These are phyloP conservation scores for Ogataea populi-albae DNA, from an alignment of 805 yeast genomes.

Conservation along the genomic window DNA sequence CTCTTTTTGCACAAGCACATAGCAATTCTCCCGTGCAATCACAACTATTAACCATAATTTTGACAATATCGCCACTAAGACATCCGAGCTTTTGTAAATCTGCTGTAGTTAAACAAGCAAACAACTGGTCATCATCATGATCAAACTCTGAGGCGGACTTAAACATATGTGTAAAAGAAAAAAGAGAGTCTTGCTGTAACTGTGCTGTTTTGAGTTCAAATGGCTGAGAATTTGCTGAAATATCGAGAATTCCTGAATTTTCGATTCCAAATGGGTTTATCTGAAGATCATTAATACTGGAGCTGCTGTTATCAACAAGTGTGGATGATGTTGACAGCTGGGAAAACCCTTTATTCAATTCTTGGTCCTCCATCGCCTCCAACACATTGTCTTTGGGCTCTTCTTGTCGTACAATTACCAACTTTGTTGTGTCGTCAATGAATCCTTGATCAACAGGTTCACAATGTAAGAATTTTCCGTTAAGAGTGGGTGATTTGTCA, in stretches of 20 bases:
- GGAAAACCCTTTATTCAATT: slow-evolving; percentile 8
- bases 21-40: slow-evolving; percentile 17
- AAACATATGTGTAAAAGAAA: slow-evolving; percentile 17
- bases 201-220: slow-evolving; percentile 10
- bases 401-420: slow-evolving; percentile 47
- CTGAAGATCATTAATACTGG: slow-evolving; percentile 10
- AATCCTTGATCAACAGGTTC: slow-evolving; percentile 76
- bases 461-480: slow-evolving; percentile 55
- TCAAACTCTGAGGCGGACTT: slow-evolving; percentile 18
- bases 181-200: slow-evolving; percentile 11
- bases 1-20: slow-evolving; percentile 16
- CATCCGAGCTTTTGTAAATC: slow-evolving; percentile 57
- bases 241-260: slow-evolving; percentile 12
- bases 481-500: slow-evolving; percentile 40
- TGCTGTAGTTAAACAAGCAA: slow-evolving; percentile 44
- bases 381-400: slow-evolving; percentile 2
- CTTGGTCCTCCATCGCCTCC: slow-evolving; percentile 10
- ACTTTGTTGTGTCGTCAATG: slow-evolving; percentile 43
- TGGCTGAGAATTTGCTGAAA: slow-evolving; percentile 5
- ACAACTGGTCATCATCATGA: slow-evolving; percentile 45
- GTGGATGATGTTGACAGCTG: slow-evolving; percentile 11
- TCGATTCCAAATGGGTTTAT: slow-evolving; percentile 17
- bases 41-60: slow-evolving; percentile 23
- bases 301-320: slow-evolving; percentile 5
- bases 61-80: slow-evolving; percentile 66